Percentiles rank a stretch among this genome's conserved stretches.
Evolutionary conservation across 768 basidiomycete genomes (phyloP).

Genomic region (Nidularia pulvinata): DNA sequence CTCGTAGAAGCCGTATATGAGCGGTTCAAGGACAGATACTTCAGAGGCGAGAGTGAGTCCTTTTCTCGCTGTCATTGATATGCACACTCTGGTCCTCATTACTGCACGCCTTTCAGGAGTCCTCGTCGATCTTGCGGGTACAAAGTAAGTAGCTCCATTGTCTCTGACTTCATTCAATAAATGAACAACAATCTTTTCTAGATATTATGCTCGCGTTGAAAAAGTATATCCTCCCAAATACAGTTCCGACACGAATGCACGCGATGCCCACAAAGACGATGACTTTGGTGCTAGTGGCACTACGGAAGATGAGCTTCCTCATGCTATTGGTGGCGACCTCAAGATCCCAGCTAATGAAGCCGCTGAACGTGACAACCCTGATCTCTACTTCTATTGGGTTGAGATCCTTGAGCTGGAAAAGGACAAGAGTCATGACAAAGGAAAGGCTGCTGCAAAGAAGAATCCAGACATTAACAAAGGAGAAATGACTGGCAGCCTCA

Average conservation of each 20-base stretch:
- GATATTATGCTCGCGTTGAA: slow-evolving; percentile 82
- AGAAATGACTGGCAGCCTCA: slow-evolving; percentile 72
- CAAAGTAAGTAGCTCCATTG: slow-evolving; percentile 56
- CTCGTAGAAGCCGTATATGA: slow-evolving; percentile 95
- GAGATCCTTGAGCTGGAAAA: slow-evolving; percentile 80
- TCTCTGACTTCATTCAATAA: slow-evolving; percentile 9
- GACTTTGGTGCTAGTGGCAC: slow-evolving; percentile 34
- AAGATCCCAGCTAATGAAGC: slow-evolving; percentile 74
- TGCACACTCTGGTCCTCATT: slow-evolving; percentile 1
- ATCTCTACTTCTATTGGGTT: slow-evolving; percentile 85
- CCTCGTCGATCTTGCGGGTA: slow-evolving; percentile 83
- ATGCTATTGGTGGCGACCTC: slow-evolving; percentile 80
- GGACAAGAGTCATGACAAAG: slow-evolving; percentile 65
- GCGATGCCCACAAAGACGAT: slow-evolving; percentile 49
- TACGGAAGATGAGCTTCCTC: slow-evolving; percentile 52
- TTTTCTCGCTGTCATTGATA: background rate
- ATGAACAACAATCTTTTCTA: slow-evolving; percentile 20
- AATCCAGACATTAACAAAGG: slow-evolving; percentile 43
- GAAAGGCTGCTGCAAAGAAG: slow-evolving; percentile 51
- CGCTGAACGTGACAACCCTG: slow-evolving; percentile 72
- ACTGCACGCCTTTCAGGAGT: slow-evolving; percentile 52
- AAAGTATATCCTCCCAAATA: slow-evolving; percentile 74
- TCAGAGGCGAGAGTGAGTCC: slow-evolving; percentile 83
- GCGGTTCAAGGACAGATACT: slow-evolving; percentile 96
- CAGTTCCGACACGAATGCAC: slow-evolving; percentile 40